Percentiles rank a stretch among this genome's conserved stretches.
These are phyloP conservation scores for Lavandula angustifolia DNA, from an alignment of 257 asterid species.

Conservation along the genomic window DNA sequence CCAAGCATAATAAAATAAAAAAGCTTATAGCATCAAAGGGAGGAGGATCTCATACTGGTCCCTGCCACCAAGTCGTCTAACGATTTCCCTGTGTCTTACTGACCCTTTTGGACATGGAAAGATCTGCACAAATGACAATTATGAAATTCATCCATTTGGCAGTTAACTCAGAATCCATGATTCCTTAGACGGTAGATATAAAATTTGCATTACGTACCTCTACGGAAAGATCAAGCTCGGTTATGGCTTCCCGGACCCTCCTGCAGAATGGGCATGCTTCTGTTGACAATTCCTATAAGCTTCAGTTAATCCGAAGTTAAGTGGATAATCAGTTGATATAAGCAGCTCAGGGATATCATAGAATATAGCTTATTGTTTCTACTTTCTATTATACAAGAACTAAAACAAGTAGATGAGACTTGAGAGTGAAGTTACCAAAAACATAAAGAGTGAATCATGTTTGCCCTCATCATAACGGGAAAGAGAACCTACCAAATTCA, in stretches of 20 bases:
- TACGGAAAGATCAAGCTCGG: slow-evolving; percentile 78
- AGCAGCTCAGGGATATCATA: slow-evolving; percentile 7
- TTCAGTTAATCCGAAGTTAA: slow-evolving; percentile 36
- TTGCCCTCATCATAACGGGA: neutral
- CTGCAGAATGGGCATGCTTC: slow-evolving; percentile 95
- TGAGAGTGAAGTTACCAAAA: neutral
- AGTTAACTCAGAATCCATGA: slow-evolving; percentile 2
- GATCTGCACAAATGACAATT: slow-evolving; percentile 46
- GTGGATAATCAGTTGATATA: slow-evolving; percentile 4
- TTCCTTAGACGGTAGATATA: too few relatives aligned
- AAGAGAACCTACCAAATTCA: slow-evolving; percentile 58
- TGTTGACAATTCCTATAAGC: slow-evolving; percentile 51
- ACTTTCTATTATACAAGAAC: neutral
- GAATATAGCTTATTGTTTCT: neutral
- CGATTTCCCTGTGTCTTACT: slow-evolving; percentile 62
- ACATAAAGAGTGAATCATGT: neutral
- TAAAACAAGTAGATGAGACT: neutral
- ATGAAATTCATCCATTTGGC: slow-evolving; percentile 10
- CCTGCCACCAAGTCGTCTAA: slow-evolving; percentile 62
- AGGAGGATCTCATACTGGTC: slow-evolving; percentile 57
- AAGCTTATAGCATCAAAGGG: slow-evolving; percentile 1
- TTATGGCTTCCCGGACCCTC: slow-evolving; percentile 83
- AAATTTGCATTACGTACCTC: slow-evolving; percentile 46
- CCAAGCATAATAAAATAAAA: neutral
- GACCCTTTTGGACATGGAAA: slow-evolving; percentile 90